These are phyloP conservation scores for Vinca minor DNA, from an alignment of 257 asterid species.

Conservation along the genomic window DNA sequence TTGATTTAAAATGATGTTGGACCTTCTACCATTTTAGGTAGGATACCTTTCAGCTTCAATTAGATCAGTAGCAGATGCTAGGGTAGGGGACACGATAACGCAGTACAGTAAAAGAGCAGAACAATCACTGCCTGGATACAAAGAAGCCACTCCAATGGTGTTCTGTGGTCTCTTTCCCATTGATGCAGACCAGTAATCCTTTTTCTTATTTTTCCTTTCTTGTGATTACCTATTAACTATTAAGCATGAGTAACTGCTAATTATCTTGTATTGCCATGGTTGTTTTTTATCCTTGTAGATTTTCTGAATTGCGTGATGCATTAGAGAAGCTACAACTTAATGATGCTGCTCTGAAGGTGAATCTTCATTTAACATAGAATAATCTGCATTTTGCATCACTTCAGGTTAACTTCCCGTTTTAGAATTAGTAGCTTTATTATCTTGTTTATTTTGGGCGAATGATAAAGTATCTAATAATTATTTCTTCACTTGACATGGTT, in stretches of 20 bases:
- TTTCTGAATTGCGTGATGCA: constrained; percentile 90
- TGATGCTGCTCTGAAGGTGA: constrained; percentile 96
- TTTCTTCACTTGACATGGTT: not conserved
- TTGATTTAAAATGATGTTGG: constrained; percentile 6
- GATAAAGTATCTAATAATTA: not conserved
- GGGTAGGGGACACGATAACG: constrained; percentile 98
- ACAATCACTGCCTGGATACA: constrained; percentile 86
- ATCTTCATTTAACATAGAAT: not conserved
- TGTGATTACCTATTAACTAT: constrained; percentile 6
- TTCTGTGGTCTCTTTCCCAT: constrained; percentile 97
- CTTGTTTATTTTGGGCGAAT: not conserved
- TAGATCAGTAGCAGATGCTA: constrained; percentile 97
- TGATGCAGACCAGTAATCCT: constrained; percentile 85
- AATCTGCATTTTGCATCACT: not conserved
- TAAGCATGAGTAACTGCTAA: constrained; percentile 13
- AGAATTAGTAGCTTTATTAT: not conserved
- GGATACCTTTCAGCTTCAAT: constrained; percentile 95
- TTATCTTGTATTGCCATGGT: constrained; percentile 9
- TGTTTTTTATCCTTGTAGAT: constrained; percentile 35
- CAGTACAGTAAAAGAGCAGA: constrained; percentile 71
- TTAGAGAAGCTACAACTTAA: constrained; percentile 90
- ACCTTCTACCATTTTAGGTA: constrained; percentile 47
- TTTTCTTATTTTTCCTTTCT: constrained; percentile 16
- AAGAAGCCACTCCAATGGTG: constrained; percentile 98
- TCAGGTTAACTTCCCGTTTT: not conserved